These are phyloP conservation scores for Pseudogymnoascus pannorum DNA, from an alignment of 2,329 filamentous ascomycete genomes.

Conservation along the genomic window DNA sequence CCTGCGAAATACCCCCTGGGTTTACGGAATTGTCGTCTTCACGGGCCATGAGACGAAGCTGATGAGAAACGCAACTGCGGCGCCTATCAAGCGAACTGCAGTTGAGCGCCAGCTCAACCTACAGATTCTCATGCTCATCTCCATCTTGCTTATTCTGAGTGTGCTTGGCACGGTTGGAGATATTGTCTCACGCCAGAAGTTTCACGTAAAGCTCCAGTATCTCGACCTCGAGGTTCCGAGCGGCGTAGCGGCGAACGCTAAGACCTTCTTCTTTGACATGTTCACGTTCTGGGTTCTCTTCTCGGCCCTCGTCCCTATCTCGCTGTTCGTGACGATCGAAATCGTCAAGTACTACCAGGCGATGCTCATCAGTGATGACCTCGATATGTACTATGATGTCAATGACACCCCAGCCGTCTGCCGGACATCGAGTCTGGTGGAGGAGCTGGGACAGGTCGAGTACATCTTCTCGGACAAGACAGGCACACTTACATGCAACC, in stretches of 20 bases:
- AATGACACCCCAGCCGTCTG: conserved; percentile 94
- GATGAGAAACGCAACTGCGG: conserved; percentile 95
- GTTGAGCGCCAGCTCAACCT: conserved; percentile 91
- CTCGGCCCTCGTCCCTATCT: conserved; percentile 93
- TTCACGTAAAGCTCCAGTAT: conserved; percentile 59
- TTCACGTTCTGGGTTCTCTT: conserved; percentile 98
- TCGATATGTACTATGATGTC: conserved; percentile 96
- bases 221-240: conserved; percentile 59
- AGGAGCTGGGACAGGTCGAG: conserved; percentile 95
- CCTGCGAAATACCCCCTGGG: conserved; percentile 91
- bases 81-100: conserved; percentile 94
- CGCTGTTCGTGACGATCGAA: conserved; percentile 94
- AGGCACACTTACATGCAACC: conserved; percentile 92
- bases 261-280: conserved; percentile 86
- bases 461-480: conserved; percentile 99
- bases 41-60: conserved; percentile 97
- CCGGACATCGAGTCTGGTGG: conserved; percentile 89
- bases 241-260: conserved; percentile 47
- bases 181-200: conserved; percentile 65
- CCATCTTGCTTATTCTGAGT: conserved; percentile 75
- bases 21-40: conserved; percentile 93
- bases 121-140: conserved; percentile 84
- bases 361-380: conserved; percentile 93
- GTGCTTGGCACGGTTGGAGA: conserved; percentile 89
- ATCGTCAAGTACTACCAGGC: conserved; percentile 97